A percentile compares a stretch with the other conserved stretches of the same genome.
phyloP scores from a whole-genome alignment of 257 asterid species.

The Solanum etuberosum region DNA sequence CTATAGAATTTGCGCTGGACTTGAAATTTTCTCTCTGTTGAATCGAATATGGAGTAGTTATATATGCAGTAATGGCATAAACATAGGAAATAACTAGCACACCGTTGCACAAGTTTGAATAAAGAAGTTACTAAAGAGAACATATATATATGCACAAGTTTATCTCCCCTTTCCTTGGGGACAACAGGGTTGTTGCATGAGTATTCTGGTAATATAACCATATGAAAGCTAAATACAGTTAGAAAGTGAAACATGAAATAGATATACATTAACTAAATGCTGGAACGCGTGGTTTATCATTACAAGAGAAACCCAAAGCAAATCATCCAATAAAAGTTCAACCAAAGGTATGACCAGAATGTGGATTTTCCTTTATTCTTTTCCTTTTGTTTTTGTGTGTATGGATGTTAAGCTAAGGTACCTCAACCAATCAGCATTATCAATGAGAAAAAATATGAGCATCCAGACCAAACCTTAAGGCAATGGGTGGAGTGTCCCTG shows the following conservation, averaged over 20 bases:
- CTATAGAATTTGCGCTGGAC: conserved; percentile 65
- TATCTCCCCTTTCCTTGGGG: not conserved
- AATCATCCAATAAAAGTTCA: not conserved
- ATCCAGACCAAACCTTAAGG: not conserved
- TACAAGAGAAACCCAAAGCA: not conserved
- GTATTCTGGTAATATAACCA: not conserved
- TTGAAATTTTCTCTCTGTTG: conserved; percentile 76
- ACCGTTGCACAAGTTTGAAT: not conserved
- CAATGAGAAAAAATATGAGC: not conserved
- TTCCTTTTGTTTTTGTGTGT: not conserved
- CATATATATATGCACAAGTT: not conserved
- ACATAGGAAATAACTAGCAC: not conserved
- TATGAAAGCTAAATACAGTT: not conserved
- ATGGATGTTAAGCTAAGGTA: not conserved
- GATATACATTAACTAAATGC: not conserved
- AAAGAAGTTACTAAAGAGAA: not conserved
- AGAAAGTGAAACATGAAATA: not conserved
- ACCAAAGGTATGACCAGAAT: not conserved
- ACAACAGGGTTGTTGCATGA: not conserved
- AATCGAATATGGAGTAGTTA: conserved; percentile 6
- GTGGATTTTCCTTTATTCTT: not conserved
- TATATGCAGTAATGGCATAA: not conserved
- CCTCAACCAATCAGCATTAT: not conserved
- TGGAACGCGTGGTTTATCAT: not conserved
- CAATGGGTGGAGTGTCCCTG: not conserved